Percentiles rank a stretch among this genome's conserved stretches.
phyloP scores from a whole-genome alignment of 148 eudicot species.

The Rhododendron ferrugineum region DNA sequence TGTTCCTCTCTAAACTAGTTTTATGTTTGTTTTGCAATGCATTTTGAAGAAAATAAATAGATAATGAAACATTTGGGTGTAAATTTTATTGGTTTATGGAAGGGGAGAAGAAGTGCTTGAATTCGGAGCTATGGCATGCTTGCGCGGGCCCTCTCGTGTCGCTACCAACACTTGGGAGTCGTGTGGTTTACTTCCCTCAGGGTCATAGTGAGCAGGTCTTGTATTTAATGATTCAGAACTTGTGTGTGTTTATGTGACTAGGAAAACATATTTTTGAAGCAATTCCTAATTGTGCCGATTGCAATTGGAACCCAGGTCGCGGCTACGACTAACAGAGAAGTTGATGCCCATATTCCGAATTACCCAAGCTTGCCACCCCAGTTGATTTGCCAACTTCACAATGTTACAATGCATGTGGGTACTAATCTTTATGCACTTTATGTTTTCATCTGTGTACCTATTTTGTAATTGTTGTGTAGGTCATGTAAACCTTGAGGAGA shows the following conservation, averaged over 20 bases:
- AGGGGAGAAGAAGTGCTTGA: slow-evolving; percentile 84
- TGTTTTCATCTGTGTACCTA: background rate
- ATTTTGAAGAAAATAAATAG: background rate
- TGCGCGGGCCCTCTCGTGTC: slow-evolving; percentile 96
- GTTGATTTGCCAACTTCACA: slow-evolving; percentile 95
- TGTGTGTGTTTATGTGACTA: background rate
- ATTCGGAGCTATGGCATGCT: slow-evolving; percentile 98
- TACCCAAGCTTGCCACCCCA: slow-evolving; percentile 93
- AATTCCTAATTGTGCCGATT: background rate
- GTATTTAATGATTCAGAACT: background rate
- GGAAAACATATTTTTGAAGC: background rate
- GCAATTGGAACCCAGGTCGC: slow-evolving; percentile 62
- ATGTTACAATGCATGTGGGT: slow-evolving; percentile 99
- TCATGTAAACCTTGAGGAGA: background rate
- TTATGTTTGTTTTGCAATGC: background rate
- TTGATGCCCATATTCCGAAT: slow-evolving; percentile 84
- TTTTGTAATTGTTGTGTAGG: background rate
- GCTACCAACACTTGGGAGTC: slow-evolving; percentile 72
- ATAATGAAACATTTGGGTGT: background rate
- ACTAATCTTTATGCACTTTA: slow-evolving; percentile 17
- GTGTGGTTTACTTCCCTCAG: slow-evolving; percentile 98
- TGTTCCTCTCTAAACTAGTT: background rate
- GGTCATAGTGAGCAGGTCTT: slow-evolving; percentile 97
- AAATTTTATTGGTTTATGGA: slow-evolving; percentile 19
- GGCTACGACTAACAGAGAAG: slow-evolving; percentile 89